These are phyloP conservation scores for Raffaelea ambrosiae DNA, from an alignment of 2,329 filamentous ascomycete genomes.

Conservation along the genomic window DNA sequence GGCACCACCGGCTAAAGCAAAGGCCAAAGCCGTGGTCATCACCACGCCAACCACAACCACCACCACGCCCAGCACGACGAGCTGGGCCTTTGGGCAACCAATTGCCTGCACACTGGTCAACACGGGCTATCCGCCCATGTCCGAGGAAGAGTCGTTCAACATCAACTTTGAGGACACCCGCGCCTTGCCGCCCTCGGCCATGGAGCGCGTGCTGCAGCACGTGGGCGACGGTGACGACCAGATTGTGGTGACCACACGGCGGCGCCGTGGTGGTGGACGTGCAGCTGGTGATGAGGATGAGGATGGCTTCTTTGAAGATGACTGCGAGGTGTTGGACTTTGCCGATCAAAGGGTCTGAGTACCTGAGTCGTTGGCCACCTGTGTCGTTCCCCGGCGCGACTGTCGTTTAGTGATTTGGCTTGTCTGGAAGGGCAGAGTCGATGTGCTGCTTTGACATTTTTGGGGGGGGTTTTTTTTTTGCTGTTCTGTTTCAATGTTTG, in stretches of 20 bases:
- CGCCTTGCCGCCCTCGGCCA: slow-evolving; percentile 53
- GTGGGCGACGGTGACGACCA: slow-evolving; percentile 56
- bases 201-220: slow-evolving; percentile 52
- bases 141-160: slow-evolving; percentile 43
- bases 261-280: slow-evolving; percentile 54
- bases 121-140: slow-evolving; percentile 34
- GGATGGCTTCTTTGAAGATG: slow-evolving; percentile 83
- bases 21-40: slow-evolving; percentile 12
- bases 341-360: slow-evolving; percentile 58
- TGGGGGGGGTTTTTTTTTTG: too few species aligned
- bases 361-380: neutral
- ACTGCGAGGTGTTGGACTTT: slow-evolving; percentile 87
- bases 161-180: slow-evolving; percentile 44
- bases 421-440: too few species aligned
- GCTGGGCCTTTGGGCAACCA: slow-evolving; percentile 54
- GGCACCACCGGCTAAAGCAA: slow-evolving; percentile 14
- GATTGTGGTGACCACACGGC: slow-evolving; percentile 75
- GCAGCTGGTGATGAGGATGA: slow-evolving; percentile 34
- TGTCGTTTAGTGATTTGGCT: too few species aligned
- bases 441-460: too few species aligned
- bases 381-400: too few species aligned
- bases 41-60: neutral
- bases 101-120: slow-evolving; percentile 44
- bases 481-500: too few species aligned
- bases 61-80: slow-evolving; percentile 2